A percentile compares a stretch with the other conserved stretches of the same genome.
phyloP scores from a whole-genome alignment of 2,329 filamentous ascomycete species.

The Talaromyces sp. region DNA sequence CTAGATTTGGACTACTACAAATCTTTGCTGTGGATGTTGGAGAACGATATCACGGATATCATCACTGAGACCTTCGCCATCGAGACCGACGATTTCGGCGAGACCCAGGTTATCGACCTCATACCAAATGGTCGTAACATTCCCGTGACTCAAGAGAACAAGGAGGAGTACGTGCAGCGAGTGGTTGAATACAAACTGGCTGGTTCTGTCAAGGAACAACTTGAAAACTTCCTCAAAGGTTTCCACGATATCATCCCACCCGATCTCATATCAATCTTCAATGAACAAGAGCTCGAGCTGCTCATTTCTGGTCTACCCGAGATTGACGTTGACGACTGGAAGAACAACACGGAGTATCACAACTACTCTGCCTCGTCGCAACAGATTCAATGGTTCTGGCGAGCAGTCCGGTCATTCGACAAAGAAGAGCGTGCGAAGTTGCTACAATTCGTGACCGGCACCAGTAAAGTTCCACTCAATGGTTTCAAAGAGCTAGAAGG shows the following conservation, averaged over 20 bases:
- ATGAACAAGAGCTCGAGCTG: slow-evolving; percentile 94
- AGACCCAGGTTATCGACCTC: slow-evolving; percentile 80
- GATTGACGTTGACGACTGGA: slow-evolving; percentile 98
- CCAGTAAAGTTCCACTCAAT: slow-evolving; percentile 95
- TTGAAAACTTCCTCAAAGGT: slow-evolving; percentile 87
- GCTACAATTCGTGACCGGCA: slow-evolving; percentile 96
- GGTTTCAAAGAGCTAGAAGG: slow-evolving; percentile 98
- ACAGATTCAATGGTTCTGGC: slow-evolving; percentile 99
- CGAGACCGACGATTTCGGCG: slow-evolving; percentile 90
- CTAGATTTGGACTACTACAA: slow-evolving; percentile 99
- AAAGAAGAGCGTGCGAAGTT: slow-evolving; percentile 98
- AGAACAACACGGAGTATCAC: slow-evolving; percentile 97
- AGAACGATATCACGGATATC: slow-evolving; percentile 97
- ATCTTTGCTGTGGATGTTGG: slow-evolving; percentile 95
- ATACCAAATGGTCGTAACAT: slow-evolving; percentile 85
- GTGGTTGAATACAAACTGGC: slow-evolving; percentile 93
- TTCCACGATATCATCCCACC: slow-evolving; percentile 98
- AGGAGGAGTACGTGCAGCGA: slow-evolving; percentile 92
- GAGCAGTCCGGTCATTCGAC: slow-evolving; percentile 92
- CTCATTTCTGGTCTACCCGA: slow-evolving; percentile 95
- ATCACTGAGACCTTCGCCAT: slow-evolving; percentile 95
- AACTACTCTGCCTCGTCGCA: slow-evolving; percentile 93
- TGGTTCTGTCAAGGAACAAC: slow-evolving; percentile 87
- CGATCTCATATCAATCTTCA: slow-evolving; percentile 94
- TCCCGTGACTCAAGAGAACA: slow-evolving; percentile 94